phyloP scores from a whole-genome alignment of 495 filamentous ascomycete genomes.

The Neurospora hispaniola region DNA sequence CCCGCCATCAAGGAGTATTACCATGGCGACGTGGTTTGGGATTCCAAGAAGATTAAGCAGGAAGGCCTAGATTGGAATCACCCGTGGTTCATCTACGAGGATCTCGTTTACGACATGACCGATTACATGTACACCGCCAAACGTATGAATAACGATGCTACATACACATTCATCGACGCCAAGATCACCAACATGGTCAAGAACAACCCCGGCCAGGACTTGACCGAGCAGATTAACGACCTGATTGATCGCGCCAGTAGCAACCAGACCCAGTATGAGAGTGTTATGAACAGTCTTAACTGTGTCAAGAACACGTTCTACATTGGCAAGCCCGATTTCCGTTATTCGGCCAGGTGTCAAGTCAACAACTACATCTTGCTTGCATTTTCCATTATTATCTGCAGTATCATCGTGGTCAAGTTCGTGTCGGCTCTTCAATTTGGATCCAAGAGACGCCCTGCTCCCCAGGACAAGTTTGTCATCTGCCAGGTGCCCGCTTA shows the following conservation, averaged over 20 bases:
- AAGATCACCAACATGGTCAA: conserved; percentile 54
- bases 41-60: conserved; percentile 40
- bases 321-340: conserved; percentile 75
- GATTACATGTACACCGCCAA: conserved; percentile 76
- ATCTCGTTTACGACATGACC: conserved; percentile 76
- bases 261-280: conserved; percentile 26
- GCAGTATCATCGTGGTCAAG: conserved; percentile 70
- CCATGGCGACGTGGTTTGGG: conserved; percentile 74
- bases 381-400: conserved; percentile 72
- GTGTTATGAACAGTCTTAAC: conserved; percentile 48
- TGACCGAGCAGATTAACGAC: conserved; percentile 53
- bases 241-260: conserved; percentile 23
- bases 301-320: conserved; percentile 84
- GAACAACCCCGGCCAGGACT: conserved; percentile 65
- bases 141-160: conserved; percentile 24
- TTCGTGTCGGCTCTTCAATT: conserved; percentile 93
- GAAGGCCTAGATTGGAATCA: conserved; percentile 57
- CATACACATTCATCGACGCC: conserved; percentile 59
- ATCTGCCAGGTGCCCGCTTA: conserved; percentile 98
- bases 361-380: conserved; percentile 90
- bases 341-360: conserved; percentile 61
- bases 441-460: conserved; percentile 79
- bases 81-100: conserved; percentile 68
- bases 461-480: conserved; percentile 94
- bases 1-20: conserved; percentile 76